phyloP scores from a whole-genome alignment of 129 eudicot species.

The Daucus carota region DH1_v3.0 NC_030386.2:29759501-29760000 shows the following conservation, averaged over 20 bases:
- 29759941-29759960: neutral
- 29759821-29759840: neutral
- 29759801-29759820: neutral
- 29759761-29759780: neutral
- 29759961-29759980: constrained; percentile 28
- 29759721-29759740: no score
- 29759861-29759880: no score
- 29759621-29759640: no score
- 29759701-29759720: no score
- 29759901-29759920: neutral
- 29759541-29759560: neutral
- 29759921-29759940: neutral
- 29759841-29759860: no score
- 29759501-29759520: neutral
- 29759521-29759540: neutral
- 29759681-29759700: no score
- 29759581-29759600: no score
- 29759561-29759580: no score
- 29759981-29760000: constrained; percentile 18
- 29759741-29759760: no score
- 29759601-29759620: no score
- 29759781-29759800: neutral
- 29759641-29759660: no score
- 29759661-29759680: no score
- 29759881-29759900: neutral